These are phyloP conservation scores for Boletales sp. DNA, from an alignment of 768 basidiomycete genomes.

Conservation along the genomic window DNA sequence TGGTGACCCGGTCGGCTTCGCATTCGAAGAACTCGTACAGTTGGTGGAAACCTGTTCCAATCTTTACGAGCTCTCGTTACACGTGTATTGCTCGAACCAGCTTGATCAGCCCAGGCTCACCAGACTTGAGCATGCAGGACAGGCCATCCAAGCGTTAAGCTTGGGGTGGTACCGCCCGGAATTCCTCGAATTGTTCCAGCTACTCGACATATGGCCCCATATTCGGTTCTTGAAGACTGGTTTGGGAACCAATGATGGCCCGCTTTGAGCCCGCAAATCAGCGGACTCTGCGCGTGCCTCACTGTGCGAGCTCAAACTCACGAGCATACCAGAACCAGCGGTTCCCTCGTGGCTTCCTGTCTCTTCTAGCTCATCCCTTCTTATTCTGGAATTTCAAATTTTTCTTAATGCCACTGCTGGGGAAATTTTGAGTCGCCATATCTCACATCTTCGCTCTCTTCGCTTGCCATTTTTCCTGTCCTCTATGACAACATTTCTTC, in stretches of 20 bases:
- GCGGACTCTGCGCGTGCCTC: neutral
- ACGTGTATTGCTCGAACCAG: conserved; percentile 18
- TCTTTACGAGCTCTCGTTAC: conserved; percentile 33
- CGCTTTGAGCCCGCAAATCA: neutral
- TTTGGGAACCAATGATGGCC: conserved; percentile 1
- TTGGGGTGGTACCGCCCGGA: too few species aligned
- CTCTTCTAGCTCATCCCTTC: conserved; percentile 21
- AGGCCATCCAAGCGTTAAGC: conserved; percentile 23
- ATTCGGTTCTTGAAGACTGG: conserved; percentile 38
- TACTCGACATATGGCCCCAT: conserved; percentile 32
- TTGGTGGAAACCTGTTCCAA: conserved; percentile 25
- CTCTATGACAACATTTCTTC: conserved; percentile 26
- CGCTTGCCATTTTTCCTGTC: conserved; percentile 30
- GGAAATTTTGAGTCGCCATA: conserved; percentile 25
- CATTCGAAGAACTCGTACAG: neutral
- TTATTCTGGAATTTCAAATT: conserved; percentile 30
- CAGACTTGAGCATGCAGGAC: conserved; percentile 16
- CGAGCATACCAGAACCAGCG: conserved; percentile 19
- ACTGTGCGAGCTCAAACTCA: too few species aligned
- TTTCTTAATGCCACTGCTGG: conserved; percentile 34
- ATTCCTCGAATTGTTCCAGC: conserved; percentile 21
- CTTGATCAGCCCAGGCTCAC: conserved; percentile 23
- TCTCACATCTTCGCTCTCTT: conserved; percentile 36
- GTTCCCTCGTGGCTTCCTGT: conserved; percentile 36
- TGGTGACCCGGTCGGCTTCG: too few species aligned